Evolutionary conservation across 2,329 filamentous ascomycete species (phyloP).

Genomic region (Sclerotinia borealis): DNA sequence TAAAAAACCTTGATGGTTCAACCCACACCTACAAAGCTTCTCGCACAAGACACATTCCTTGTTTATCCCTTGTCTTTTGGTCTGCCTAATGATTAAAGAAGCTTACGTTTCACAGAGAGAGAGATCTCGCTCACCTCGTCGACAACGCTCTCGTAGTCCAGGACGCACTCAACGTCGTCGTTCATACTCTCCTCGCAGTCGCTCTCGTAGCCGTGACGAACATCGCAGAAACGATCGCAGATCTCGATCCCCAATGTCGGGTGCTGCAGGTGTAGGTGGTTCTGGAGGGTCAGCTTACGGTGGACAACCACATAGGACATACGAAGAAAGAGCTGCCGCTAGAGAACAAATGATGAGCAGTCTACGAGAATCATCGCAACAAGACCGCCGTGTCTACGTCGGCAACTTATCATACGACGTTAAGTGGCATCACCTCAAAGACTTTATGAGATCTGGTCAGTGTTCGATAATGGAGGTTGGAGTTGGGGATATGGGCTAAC

Average conservation of each 20-base stretch:
- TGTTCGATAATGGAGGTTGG: constrained; percentile 23
- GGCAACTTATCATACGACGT: constrained; percentile 99
- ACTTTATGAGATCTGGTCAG: constrained; percentile 99
- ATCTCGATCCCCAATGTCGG: constrained; percentile 84
- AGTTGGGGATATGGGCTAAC: constrained; percentile 36
- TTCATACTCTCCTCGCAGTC: constrained; percentile 73
- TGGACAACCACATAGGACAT: constrained; percentile 65
- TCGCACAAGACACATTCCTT: constrained; percentile 16
- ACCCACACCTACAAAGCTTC: constrained; percentile 4
- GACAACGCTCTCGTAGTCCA: constrained; percentile 52
- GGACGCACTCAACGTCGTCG: constrained; percentile 62
- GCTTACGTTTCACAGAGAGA: constrained; percentile 59
- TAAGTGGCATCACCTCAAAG: constrained; percentile 99
- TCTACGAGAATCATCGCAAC: constrained; percentile 89
- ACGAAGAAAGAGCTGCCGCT: constrained; percentile 75
- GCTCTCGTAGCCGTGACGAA: constrained; percentile 72
- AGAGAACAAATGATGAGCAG: constrained; percentile 96
- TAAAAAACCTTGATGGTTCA: constrained; percentile 19
- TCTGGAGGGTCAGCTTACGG: constrained; percentile 60
- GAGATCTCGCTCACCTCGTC: constrained; percentile 78
- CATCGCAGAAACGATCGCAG: constrained; percentile 69
- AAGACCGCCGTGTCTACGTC: constrained; percentile 98
- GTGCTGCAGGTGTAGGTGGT: constrained; percentile 56
- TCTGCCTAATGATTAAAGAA: constrained; percentile 23
- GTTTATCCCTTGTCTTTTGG: constrained; percentile 17